Evolutionary conservation across 1,284 basidiomycete species (phyloP).

Genomic region (Marasmius fiardii): DNA sequence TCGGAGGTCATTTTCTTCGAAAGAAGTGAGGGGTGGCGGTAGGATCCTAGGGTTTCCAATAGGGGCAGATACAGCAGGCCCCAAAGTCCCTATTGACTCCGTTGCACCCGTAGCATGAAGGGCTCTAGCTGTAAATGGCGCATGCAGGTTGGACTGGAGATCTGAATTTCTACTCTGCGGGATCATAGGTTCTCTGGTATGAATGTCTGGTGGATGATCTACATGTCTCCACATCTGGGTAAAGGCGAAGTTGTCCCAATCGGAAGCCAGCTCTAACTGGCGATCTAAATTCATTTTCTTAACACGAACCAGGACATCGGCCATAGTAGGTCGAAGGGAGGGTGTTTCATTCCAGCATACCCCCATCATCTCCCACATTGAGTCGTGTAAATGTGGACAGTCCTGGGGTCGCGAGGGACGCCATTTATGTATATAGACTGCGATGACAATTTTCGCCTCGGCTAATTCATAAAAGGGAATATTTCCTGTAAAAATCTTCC

Average conservation of each 20-base stretch:
- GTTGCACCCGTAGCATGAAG: no score
- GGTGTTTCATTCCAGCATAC: neutral
- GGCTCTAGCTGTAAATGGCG: no score
- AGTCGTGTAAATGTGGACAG: neutral
- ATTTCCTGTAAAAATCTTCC: slow-evolving; percentile 1
- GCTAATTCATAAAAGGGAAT: neutral
- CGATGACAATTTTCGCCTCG: neutral
- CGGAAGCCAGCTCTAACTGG: neutral
- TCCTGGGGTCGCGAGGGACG: neutral
- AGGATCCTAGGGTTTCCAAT: no score
- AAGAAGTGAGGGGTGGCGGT: no score
- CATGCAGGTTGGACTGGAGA: no score
- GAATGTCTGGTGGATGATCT: neutral
- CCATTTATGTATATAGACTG: neutral
- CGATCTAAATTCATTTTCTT: neutral
- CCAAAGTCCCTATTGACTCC: no score
- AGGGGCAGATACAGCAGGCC: no score
- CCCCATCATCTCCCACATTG: neutral
- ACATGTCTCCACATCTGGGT: neutral
- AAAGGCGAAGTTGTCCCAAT: neutral
- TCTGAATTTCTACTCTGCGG: neutral
- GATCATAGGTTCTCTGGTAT: neutral
- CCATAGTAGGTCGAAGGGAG: neutral
- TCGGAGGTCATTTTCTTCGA: no score
- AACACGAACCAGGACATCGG: neutral